Evolutionary conservation across 1,139 yeast species (phyloP).

Genomic region (Saccharomycopsis crataegensis): DNA sequence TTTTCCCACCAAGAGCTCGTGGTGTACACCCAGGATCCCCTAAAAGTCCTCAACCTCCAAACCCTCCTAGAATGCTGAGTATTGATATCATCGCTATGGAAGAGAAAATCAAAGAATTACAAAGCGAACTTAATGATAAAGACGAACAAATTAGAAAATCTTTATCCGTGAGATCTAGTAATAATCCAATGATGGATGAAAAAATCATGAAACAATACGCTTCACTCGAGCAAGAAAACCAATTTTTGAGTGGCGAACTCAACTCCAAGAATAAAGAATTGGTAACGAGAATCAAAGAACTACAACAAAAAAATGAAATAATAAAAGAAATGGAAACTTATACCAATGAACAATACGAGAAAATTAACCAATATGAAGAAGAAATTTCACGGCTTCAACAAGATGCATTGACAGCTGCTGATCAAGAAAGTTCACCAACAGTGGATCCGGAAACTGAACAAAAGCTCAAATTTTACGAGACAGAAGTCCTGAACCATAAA

Average conservation of each 20-base stretch:
- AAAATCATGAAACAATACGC: conserved; percentile 14
- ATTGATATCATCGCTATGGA: conserved; percentile 18
- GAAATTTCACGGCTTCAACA: neutral
- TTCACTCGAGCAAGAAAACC: conserved; percentile 18
- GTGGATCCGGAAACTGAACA: neutral
- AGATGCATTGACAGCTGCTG: neutral
- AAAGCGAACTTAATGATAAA: conserved; percentile 12
- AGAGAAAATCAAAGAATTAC: conserved; percentile 19
- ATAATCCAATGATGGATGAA: conserved; percentile 11
- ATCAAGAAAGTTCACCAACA: neutral
- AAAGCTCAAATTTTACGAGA: neutral
- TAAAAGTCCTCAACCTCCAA: neutral
- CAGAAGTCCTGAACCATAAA: neutral
- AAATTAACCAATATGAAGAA: conserved; percentile 2
- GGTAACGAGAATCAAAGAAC: conserved; percentile 12
- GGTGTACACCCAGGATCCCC: conserved; percentile 7
- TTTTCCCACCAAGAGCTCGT: conserved; percentile 15
- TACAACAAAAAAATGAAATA: conserved; percentile 18
- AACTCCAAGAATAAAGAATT: conserved; percentile 17
- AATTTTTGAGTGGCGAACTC: conserved; percentile 12
- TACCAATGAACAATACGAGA: conserved; percentile 16
- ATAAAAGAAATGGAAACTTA: conserved; percentile 18
- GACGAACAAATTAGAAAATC: conserved; percentile 15
- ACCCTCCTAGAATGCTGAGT: conserved; percentile 11
- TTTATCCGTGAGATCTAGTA: neutral